Percentiles rank a stretch among this genome's conserved stretches.
Conservation (phyloP, 2,329 filamentous ascomycete genomes). For the Pseudocercospora fijiensis region DNA sequence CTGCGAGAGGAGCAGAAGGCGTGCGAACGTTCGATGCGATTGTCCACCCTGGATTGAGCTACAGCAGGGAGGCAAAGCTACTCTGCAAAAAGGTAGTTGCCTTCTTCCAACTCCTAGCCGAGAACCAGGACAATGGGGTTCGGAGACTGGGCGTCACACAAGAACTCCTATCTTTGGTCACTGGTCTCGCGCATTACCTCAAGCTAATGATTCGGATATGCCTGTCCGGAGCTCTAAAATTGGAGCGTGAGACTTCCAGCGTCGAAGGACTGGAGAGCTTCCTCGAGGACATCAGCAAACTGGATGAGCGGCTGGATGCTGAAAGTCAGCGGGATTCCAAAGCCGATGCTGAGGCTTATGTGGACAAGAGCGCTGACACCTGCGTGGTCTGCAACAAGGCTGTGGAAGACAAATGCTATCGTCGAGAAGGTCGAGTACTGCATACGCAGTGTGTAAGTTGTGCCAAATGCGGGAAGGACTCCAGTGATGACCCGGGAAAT, state of each 20-base stretch:
- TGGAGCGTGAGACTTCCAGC: slow-evolving; percentile 78
- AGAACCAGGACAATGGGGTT: slow-evolving; percentile 87
- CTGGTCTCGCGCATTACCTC: slow-evolving; percentile 91
- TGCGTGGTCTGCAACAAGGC: slow-evolving; percentile 79
- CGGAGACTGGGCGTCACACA: slow-evolving; percentile 94
- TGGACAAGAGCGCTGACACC: slow-evolving; percentile 63
- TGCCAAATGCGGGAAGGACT: slow-evolving; percentile 68
- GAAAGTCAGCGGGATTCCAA: slow-evolving; percentile 56
- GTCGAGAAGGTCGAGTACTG: slow-evolving; percentile 73
- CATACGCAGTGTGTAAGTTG: slow-evolving; percentile 76
- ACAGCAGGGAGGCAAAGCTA: slow-evolving; percentile 92
- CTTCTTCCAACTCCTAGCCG: slow-evolving; percentile 92
- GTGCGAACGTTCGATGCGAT: slow-evolving; percentile 37
- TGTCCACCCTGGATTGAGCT: slow-evolving; percentile 68
- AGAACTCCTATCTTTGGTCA: slow-evolving; percentile 95
- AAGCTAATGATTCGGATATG: slow-evolving; percentile 97
- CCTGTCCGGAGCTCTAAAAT: slow-evolving; percentile 84
- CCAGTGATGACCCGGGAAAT: slow-evolving; percentile 67
- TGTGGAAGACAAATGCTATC: slow-evolving; percentile 90
- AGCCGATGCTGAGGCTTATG: slow-evolving; percentile 45
- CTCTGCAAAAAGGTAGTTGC: slow-evolving; percentile 99
- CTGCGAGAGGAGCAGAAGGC: slow-evolving; percentile 26
- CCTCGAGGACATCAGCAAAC: slow-evolving; percentile 75
- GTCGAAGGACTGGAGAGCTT: slow-evolving; percentile 78
- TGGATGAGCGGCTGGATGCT: slow-evolving; percentile 73